Evolutionary conservation across 2,329 filamentous ascomycete species (phyloP).

Genomic region (Phaeosphaeria sp.): DNA sequence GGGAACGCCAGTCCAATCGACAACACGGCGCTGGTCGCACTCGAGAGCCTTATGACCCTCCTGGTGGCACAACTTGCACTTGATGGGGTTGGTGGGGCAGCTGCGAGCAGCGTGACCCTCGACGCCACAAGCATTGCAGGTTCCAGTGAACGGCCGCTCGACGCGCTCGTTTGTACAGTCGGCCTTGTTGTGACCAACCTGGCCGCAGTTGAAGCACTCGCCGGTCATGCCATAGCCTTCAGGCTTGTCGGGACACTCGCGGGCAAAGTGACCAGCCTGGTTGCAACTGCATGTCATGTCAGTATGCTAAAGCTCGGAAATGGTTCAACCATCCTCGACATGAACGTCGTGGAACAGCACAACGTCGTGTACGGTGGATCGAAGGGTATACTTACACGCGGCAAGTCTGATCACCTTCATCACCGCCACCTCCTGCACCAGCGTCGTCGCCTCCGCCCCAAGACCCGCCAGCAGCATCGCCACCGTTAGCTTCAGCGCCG

Average conservation of each 20-base stretch:
- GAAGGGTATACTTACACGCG: slow-evolving; percentile 46
- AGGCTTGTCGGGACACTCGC: slow-evolving; percentile 56
- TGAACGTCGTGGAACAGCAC: background rate
- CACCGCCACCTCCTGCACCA: slow-evolving; percentile 23
- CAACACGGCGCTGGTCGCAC: slow-evolving; percentile 51
- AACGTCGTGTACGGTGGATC: background rate
- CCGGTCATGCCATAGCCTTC: slow-evolving; percentile 46
- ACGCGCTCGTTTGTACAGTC: slow-evolving; percentile 66
- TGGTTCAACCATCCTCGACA: no score
- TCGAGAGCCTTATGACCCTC: slow-evolving; percentile 56
- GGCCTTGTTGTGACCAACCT: slow-evolving; percentile 66
- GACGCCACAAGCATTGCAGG: slow-evolving; percentile 64
- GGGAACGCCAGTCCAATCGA: slow-evolving; percentile 49
- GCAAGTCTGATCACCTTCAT: slow-evolving; percentile 41
- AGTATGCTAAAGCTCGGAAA: slow-evolving; percentile 18
- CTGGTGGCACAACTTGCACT: slow-evolving; percentile 62
- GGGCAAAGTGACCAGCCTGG: slow-evolving; percentile 54
- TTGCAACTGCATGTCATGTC: slow-evolving; percentile 47
- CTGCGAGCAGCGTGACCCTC: slow-evolving; percentile 65
- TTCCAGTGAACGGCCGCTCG: slow-evolving; percentile 60
- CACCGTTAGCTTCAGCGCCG: slow-evolving; percentile 7
- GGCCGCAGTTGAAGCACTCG: slow-evolving; percentile 67
- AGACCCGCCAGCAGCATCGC: slow-evolving; percentile 17
- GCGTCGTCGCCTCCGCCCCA: slow-evolving; percentile 25
- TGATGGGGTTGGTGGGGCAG: slow-evolving; percentile 65